Evolutionary conservation across 345 rosid genomes (phyloP).

Genomic region (Raphanus sativus): DNA sequence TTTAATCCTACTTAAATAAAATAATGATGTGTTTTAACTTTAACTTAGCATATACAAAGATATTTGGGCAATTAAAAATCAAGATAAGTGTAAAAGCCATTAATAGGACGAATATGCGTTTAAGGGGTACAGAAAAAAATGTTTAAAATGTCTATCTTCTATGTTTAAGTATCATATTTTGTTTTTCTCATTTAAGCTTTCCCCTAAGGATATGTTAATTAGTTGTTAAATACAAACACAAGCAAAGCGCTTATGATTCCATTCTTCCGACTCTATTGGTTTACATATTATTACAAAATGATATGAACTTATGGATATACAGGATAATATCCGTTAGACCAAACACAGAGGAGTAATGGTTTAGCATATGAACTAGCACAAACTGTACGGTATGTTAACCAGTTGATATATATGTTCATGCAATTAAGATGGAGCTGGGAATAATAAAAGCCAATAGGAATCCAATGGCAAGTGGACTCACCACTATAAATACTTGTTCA

Average conservation of each 20-base stretch:
- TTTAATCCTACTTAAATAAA: slow-evolving; percentile 5
- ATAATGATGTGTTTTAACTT: not conserved
- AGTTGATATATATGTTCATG: slow-evolving; percentile 2
- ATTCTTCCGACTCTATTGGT: not conserved
- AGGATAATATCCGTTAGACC: slow-evolving; percentile 9
- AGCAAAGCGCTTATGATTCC: not conserved
- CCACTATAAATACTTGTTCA: slow-evolving; percentile 33
- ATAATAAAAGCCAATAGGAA: slow-evolving; percentile 25
- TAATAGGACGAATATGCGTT: slow-evolving; percentile 28
- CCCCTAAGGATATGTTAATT: not conserved
- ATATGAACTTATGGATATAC: slow-evolving; percentile 22
- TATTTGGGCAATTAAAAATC: not conserved
- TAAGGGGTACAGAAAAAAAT: not conserved
- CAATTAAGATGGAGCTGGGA: slow-evolving; percentile 1
- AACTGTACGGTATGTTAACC: not conserved
- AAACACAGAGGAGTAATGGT: not conserved
- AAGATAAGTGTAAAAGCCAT: not conserved
- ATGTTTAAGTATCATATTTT: slow-evolving; percentile 14
- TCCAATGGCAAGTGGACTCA: slow-evolving; percentile 31
- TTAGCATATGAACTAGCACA: not conserved
- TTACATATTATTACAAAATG: not conserved
- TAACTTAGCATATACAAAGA: not conserved
- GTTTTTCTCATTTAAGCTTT: not conserved
- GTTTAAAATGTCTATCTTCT: slow-evolving; percentile 11
- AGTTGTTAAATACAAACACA: not conserved